Conservation (phyloP, 108 stramenopile genomes). For the Parmales sp. region DNA sequence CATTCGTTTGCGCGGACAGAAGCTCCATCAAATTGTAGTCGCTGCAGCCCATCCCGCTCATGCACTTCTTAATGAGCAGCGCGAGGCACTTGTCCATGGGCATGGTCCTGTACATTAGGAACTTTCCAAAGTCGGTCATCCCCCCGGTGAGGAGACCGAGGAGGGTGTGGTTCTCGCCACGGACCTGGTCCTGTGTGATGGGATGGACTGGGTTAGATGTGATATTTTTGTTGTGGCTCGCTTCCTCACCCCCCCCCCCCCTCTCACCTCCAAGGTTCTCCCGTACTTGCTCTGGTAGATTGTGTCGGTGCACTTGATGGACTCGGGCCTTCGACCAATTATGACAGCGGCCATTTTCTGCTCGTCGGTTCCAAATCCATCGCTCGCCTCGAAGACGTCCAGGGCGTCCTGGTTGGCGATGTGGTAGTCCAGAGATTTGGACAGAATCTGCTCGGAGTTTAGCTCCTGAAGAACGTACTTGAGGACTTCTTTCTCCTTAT, state of each 20-base stretch:
- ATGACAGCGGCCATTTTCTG: slow-evolving; percentile 10
- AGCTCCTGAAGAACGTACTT: slow-evolving; percentile 4
- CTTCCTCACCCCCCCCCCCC: no score
- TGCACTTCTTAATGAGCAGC: slow-evolving; percentile 8
- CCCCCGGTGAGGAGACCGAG: neutral
- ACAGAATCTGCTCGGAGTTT: neutral
- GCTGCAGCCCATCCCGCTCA: neutral
- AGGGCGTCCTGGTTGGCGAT: slow-evolving; percentile 6
- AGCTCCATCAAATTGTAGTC: slow-evolving; percentile 8
- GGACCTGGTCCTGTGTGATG: slow-evolving; percentile 8
- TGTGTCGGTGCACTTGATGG: neutral
- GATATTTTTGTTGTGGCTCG: no score
- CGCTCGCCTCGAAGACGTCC: slow-evolving; percentile 9
- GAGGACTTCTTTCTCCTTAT: slow-evolving; percentile 7
- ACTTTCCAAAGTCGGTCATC: slow-evolving; percentile 11
- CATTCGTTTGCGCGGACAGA: neutral
- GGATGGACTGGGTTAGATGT: no score
- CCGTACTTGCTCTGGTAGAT: neutral
- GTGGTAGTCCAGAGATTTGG: slow-evolving; percentile 5
- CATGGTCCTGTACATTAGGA: slow-evolving; percentile 9
- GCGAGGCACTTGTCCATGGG: neutral
- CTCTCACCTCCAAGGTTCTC: slow-evolving; percentile 3
- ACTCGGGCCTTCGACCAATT: slow-evolving; percentile 8
- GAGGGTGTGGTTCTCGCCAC: slow-evolving; percentile 5
- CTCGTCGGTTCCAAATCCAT: slow-evolving; percentile 6